A percentile compares a stretch with the other conserved stretches of the same genome.
These are phyloP conservation scores for Chrysosporium keratinophilum DNA, from an alignment of 2,329 filamentous ascomycete species.

Conservation along the genomic window DNA sequence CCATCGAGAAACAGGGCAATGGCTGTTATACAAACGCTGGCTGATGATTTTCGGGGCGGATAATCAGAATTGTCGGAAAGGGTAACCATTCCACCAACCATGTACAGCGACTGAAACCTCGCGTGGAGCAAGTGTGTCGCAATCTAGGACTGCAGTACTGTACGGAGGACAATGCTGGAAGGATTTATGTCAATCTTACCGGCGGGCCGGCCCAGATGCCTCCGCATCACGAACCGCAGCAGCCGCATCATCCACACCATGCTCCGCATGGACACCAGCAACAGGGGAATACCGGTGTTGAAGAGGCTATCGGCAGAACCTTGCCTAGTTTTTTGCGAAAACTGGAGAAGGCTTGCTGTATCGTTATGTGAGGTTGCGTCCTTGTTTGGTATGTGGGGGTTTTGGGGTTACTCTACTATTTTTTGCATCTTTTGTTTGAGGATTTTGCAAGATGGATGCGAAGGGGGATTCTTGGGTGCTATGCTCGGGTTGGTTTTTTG, in stretches of 20 bases:
- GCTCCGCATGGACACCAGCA: slow-evolving; percentile 28
- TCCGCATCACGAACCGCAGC: slow-evolving; percentile 31
- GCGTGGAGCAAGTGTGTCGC: slow-evolving; percentile 74
- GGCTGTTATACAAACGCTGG: not conserved
- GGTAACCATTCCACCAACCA: slow-evolving; percentile 76
- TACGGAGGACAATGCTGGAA: slow-evolving; percentile 80
- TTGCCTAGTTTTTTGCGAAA: slow-evolving; percentile 52
- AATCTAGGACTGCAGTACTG: slow-evolving; percentile 72
- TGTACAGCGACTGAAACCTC: slow-evolving; percentile 91
- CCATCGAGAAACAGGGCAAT: too few relatives aligned
- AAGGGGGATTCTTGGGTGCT: not conserved
- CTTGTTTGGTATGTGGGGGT: not conserved
- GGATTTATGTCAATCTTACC: slow-evolving; percentile 78
- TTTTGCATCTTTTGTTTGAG: not conserved
- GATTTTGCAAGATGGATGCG: not conserved
- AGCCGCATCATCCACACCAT: slow-evolving; percentile 35
- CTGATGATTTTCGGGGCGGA: not conserved
- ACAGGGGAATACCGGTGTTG: slow-evolving; percentile 49
- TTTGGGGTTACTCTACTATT: not conserved
- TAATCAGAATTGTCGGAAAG: slow-evolving; percentile 72
- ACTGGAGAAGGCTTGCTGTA: slow-evolving; percentile 60
- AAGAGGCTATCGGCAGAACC: slow-evolving; percentile 51
- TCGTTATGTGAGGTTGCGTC: slow-evolving; percentile 53
- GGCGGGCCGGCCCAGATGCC: slow-evolving; percentile 53
- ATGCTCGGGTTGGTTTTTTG: not conserved